Percentiles rank a stretch among this genome's conserved stretches.
phyloP scores from a whole-genome alignment of 495 filamentous ascomycete genomes.

The Podospora tetraspora region DNA sequence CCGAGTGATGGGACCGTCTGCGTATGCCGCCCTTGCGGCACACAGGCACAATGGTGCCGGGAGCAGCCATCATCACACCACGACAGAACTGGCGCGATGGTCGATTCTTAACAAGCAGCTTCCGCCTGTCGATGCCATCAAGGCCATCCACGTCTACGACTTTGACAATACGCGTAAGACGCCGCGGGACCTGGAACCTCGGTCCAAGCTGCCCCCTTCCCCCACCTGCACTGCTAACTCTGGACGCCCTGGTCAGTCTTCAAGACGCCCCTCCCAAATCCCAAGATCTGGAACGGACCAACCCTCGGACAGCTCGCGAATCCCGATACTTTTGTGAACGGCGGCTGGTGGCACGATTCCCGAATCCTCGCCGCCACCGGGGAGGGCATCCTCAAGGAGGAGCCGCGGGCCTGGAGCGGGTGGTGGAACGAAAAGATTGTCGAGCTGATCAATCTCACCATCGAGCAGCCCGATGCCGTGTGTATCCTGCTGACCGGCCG shows the following conservation, averaged over 20 bases:
- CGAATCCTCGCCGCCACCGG: slow-evolving; percentile 82
- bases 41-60: slow-evolving; percentile 22
- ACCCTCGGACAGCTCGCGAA: slow-evolving; percentile 72
- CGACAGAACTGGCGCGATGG: slow-evolving; percentile 76
- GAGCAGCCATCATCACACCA: slow-evolving; percentile 42
- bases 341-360: slow-evolving; percentile 97
- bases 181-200: not conserved
- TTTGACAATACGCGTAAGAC: slow-evolving; percentile 88
- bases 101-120: slow-evolving; percentile 67
- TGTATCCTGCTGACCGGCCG: slow-evolving; percentile 88
- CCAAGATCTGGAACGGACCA: slow-evolving; percentile 72
- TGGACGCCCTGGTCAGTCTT: slow-evolving; percentile 57
- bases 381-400: slow-evolving; percentile 75
- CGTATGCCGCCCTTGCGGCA: slow-evolving; percentile 22
- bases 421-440: slow-evolving; percentile 98
- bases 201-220: slow-evolving; percentile 26
- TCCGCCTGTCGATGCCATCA: slow-evolving; percentile 68
- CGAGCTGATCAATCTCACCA: slow-evolving; percentile 71
- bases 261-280: slow-evolving; percentile 80
- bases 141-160: slow-evolving; percentile 88
- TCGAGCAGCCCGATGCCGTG: slow-evolving; percentile 81
- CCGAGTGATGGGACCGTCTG: slow-evolving; percentile 25
- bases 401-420: slow-evolving; percentile 76
- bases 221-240: slow-evolving; percentile 8
- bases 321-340: slow-evolving; percentile 70